Percentiles rank a stretch among this genome's conserved stretches.
Conservation (phyloP, 75 land plant genomes). For the Selaginella tamariscina region DNA sequence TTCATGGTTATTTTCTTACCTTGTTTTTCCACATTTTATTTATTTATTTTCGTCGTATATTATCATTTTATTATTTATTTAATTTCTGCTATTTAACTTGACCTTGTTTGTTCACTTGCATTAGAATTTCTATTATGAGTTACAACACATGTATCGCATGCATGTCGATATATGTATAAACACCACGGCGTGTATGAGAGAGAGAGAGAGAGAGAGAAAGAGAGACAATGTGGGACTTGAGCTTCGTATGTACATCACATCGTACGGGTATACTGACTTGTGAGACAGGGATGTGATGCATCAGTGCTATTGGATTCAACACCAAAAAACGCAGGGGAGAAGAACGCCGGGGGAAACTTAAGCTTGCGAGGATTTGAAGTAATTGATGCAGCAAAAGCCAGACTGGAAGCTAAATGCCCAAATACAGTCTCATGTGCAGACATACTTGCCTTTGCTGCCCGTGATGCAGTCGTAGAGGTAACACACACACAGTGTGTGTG, state of each 20-base stretch:
- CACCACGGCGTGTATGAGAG: no score
- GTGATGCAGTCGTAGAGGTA: background rate
- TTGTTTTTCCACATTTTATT: no score
- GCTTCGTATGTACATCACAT: no score
- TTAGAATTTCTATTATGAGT: no score
- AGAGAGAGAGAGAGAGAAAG: no score
- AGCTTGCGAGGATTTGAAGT: background rate
- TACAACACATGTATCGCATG: no score
- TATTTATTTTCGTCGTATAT: no score
- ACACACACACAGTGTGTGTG: background rate
- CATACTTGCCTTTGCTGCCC: background rate
- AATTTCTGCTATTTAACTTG: background rate
- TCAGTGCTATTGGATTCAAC: background rate
- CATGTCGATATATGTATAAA: no score
- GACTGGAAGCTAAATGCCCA: background rate
- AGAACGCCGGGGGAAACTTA: background rate
- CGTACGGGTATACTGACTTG: no score
- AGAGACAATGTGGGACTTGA: no score
- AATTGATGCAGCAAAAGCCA: background rate
- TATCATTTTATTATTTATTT: no score
- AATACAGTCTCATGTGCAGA: background rate
- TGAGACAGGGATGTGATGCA: background rate
- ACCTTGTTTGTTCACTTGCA: no score
- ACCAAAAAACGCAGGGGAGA: background rate
- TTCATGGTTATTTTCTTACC: background rate